Percentiles rank a stretch among this genome's conserved stretches.
Evolutionary conservation across 2,329 filamentous ascomycete species (phyloP).

Genomic region (Fusarium phyllophilum): DNA sequence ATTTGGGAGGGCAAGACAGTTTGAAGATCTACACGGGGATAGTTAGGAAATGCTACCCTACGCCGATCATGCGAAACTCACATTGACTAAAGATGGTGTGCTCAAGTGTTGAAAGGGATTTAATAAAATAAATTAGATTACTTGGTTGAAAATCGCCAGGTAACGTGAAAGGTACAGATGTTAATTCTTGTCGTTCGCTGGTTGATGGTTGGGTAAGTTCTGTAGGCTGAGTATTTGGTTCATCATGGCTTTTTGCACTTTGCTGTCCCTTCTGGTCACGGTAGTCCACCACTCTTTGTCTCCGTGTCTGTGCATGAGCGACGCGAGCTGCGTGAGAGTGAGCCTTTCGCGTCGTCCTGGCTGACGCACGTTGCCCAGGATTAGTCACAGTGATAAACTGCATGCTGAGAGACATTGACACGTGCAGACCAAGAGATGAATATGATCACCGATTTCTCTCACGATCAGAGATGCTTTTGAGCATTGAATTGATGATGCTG

Average conservation of each 20-base stretch:
- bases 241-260: too few relatives aligned
- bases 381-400: background rate
- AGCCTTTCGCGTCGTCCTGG: background rate
- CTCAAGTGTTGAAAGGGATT: background rate
- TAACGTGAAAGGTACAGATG: background rate
- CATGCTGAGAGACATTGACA: background rate
- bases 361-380: background rate
- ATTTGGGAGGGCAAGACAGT: background rate
- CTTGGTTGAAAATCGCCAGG: background rate
- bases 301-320: background rate
- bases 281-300: background rate
- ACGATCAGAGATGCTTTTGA: background rate
- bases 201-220: fast-evolving
- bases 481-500: too few relatives aligned
- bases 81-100: constrained; percentile 5
- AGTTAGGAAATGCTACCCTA: background rate
- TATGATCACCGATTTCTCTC: background rate
- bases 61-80: background rate
- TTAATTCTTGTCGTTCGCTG: fast-evolving
- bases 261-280: background rate
- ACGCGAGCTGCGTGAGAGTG: constrained; percentile 16
- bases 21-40: background rate
- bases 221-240: background rate
- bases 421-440: background rate
- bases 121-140: background rate